Conservation (phyloP, 2,329 filamentous ascomycete species). For the Calonectria pseudoreteaudii region DNA sequence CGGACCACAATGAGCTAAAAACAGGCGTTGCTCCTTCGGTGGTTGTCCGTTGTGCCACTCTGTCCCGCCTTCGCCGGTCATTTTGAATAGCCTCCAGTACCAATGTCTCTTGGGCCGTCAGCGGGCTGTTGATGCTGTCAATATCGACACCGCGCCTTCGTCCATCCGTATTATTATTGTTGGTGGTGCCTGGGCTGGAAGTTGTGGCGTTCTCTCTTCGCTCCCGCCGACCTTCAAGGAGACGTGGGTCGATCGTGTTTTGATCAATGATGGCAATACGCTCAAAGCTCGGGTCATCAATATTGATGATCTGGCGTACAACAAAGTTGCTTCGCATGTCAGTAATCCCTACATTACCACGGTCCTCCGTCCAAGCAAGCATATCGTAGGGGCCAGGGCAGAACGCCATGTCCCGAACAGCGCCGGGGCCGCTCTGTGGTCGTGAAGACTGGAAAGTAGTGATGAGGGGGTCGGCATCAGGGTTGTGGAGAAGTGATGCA, state of each 20-base stretch:
- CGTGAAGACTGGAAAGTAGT: conserved; percentile 83
- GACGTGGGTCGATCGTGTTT: conserved; percentile 64
- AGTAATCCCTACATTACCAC: conserved; percentile 78
- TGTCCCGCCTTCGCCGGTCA: conserved; percentile 63
- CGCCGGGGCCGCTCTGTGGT: conserved; percentile 76
- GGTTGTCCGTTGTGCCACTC: conserved; percentile 45
- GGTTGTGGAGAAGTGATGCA: conserved; percentile 59
- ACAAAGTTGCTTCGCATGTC: conserved; percentile 77
- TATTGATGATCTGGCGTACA: conserved; percentile 75
- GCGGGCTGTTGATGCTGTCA: conserved; percentile 62
- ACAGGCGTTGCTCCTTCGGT: conserved; percentile 29
- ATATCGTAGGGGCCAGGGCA: conserved; percentile 91
- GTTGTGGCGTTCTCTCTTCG: conserved; percentile 45
- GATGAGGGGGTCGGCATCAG: conserved; percentile 71
- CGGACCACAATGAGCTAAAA: conserved; percentile 26
- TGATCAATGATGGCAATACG: conserved; percentile 68
- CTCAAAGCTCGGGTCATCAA: conserved; percentile 70
- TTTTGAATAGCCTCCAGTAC: conserved; percentile 68
- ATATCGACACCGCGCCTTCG: conserved; percentile 46
- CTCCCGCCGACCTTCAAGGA: conserved; percentile 61
- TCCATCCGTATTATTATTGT: conserved; percentile 34
- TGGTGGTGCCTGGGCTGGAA: conserved; percentile 16
- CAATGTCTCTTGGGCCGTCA: conserved; percentile 65
- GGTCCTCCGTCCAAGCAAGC: conserved; percentile 93
- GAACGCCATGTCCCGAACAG: conserved; percentile 92